Conservation (phyloP, 73 alveolate species). For the Blepharisma japonicum region DNA sequence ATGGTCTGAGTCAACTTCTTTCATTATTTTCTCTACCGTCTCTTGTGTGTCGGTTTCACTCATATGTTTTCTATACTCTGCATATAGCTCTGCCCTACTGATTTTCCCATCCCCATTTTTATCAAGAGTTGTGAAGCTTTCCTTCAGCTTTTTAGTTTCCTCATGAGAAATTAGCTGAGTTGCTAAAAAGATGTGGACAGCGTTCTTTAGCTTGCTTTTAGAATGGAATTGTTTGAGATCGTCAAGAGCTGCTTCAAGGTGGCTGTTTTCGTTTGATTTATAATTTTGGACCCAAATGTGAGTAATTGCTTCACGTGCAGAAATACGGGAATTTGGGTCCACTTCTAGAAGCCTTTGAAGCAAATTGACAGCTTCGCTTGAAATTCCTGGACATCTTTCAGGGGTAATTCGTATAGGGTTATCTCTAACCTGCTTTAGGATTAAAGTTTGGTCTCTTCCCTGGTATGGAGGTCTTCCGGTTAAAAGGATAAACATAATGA, state of each 20-base stretch:
- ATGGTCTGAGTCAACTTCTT: slow-evolving; percentile 49
- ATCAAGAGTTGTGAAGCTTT: slow-evolving; percentile 67
- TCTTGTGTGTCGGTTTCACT: slow-evolving; percentile 51
- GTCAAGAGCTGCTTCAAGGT: slow-evolving; percentile 27
- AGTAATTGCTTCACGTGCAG: slow-evolving; percentile 68
- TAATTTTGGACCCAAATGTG: slow-evolving; percentile 58
- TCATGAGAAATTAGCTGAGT: slow-evolving; percentile 63
- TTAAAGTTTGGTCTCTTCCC: slow-evolving; percentile 46
- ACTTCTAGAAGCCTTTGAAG: slow-evolving; percentile 47
- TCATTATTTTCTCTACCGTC: slow-evolving; percentile 56
- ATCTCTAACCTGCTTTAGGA: slow-evolving; percentile 38
- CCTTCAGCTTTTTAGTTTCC: slow-evolving; percentile 63
- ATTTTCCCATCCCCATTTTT: slow-evolving; percentile 69
- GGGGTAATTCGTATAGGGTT: slow-evolving; percentile 30
- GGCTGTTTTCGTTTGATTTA: slow-evolving; percentile 8
- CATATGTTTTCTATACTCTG: slow-evolving; percentile 52
- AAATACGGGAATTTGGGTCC: slow-evolving; percentile 48
- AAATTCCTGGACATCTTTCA: slow-evolving; percentile 41
- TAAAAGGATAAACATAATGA: slow-evolving; percentile 58
- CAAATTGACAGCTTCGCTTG: slow-evolving; percentile 68
- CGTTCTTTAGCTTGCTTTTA: slow-evolving; percentile 36
- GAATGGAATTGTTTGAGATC: slow-evolving; percentile 30
- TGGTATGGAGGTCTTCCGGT: slow-evolving; percentile 72
- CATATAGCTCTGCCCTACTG: slow-evolving; percentile 66
- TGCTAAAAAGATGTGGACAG: slow-evolving; percentile 40